Conservation (phyloP, 768 basidiomycete species). For the Dictyophora rubrovolvata region DNA sequence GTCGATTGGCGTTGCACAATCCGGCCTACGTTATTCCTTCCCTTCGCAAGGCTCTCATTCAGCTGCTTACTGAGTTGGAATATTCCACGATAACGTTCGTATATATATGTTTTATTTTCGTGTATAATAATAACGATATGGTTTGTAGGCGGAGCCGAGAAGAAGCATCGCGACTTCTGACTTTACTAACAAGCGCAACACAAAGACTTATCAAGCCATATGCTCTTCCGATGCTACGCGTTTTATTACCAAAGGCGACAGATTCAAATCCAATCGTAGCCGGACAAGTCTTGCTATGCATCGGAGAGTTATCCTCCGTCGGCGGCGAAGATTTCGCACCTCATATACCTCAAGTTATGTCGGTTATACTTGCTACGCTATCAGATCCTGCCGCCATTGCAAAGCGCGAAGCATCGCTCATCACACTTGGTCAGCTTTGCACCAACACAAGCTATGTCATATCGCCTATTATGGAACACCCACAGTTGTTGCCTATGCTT, state of each 20-base stretch:
- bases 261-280: constrained; percentile 82
- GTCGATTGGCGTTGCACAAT: constrained; percentile 87
- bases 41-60: constrained; percentile 88
- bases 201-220: constrained; percentile 94
- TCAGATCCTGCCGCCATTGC: constrained; percentile 72
- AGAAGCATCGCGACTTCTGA: constrained; percentile 85
- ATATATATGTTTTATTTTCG: not conserved
- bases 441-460: constrained; percentile 95
- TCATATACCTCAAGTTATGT: constrained; percentile 80
- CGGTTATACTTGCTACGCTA: constrained; percentile 77
- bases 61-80: constrained; percentile 91
- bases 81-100: constrained; percentile 84
- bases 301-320: constrained; percentile 87
- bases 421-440: constrained; percentile 90
- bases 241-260: constrained; percentile 80
- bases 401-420: constrained; percentile 90
- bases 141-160: constrained; percentile 65
- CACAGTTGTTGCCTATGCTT: constrained; percentile 77
- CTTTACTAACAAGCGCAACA: constrained; percentile 81
- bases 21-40: constrained; percentile 99
- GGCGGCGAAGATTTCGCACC: constrained; percentile 85
- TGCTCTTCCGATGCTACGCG: constrained; percentile 87
- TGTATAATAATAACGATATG: not conserved
- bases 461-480: constrained; percentile 80
- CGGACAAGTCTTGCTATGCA: constrained; percentile 85